phyloP scores from a whole-genome alignment of 345 rosid species.

The Bruguiera sexangula region DNA sequence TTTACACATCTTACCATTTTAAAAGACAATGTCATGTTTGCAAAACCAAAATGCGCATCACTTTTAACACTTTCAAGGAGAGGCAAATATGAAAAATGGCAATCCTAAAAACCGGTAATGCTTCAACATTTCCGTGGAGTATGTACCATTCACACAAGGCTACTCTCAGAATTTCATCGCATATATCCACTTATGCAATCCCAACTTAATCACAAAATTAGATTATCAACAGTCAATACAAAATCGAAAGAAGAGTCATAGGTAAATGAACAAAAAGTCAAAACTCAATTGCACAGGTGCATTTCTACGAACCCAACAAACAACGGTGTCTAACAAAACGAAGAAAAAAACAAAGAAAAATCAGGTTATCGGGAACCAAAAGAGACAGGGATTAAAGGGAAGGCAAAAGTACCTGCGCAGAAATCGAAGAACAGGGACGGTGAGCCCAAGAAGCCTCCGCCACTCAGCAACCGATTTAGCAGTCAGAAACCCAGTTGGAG shows the following conservation, averaged over 20 bases:
- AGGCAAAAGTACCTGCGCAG: constrained; percentile 55
- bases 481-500: constrained; percentile 81
- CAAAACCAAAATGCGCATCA: no score
- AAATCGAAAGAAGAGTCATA: not conserved
- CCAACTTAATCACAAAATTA: no score
- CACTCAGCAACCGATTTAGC: constrained; percentile 84
- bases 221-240: not conserved
- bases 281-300: no score
- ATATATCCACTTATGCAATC: not conserved
- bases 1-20: no score
- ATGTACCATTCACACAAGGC: no score
- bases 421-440: constrained; percentile 90
- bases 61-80: no score
- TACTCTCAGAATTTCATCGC: not conserved
- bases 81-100: no score
- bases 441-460: constrained; percentile 94
- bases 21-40: no score
- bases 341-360: not conserved
- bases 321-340: not conserved
- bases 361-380: no score
- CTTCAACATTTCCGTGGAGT: no score
- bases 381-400: not conserved
- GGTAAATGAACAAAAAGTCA: not conserved
- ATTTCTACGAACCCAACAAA: no score
- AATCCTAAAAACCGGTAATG: no score